Evolutionary conservation across 2,329 filamentous ascomycete genomes (phyloP).

Genomic region (Stemphylium beticola): DNA sequence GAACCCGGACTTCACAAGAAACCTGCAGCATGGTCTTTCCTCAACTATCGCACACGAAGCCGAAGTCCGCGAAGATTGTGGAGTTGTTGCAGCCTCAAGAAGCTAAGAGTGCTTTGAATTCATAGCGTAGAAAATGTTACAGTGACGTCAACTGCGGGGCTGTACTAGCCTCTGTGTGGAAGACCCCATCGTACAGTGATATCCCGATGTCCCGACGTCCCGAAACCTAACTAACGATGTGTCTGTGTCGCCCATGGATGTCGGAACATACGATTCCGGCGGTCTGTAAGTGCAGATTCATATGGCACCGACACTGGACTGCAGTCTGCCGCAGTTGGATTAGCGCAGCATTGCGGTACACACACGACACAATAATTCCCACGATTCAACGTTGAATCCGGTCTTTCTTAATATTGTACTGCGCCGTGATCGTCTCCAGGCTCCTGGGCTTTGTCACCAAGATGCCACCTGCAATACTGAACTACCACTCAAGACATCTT

Average conservation of each 20-base stretch:
- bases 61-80: too few species aligned
- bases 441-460: constrained; percentile 41
- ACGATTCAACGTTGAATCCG: constrained; percentile 43
- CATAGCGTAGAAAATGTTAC: too few species aligned
- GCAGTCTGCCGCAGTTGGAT: constrained; percentile 30
- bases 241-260: constrained; percentile 5
- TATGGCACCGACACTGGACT: constrained; percentile 30
- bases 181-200: not conserved
- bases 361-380: constrained; percentile 37
- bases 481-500: too few species aligned
- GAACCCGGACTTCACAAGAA: too few species aligned
- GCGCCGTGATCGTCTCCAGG: constrained; percentile 48
- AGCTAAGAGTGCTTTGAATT: not conserved
- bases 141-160: not conserved
- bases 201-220: not conserved
- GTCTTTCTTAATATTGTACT: constrained; percentile 44
- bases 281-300: constrained; percentile 21
- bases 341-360: constrained; percentile 22
- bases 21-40: too few species aligned
- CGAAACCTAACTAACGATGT: not conserved
- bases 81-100: too few species aligned
- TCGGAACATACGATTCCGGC: constrained; percentile 27
- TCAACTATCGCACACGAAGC: too few species aligned
- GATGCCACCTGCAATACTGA: too few species aligned
- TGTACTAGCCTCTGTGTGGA: not conserved